Conservation (phyloP, 1,284 basidiomycete genomes). For the Leccinum pseudoinsigne region DNA sequence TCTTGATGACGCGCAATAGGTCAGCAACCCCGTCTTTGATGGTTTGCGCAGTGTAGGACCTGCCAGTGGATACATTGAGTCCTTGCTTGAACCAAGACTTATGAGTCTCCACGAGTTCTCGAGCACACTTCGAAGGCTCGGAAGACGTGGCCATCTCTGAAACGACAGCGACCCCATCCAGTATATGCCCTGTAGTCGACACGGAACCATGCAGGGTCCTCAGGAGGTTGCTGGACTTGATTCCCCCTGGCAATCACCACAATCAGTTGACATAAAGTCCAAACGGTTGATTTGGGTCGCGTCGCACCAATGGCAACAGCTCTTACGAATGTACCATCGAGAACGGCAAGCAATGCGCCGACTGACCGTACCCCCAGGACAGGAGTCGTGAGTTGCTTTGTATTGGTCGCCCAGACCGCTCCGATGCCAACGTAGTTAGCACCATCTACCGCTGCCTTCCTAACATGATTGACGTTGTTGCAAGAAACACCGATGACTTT, state of each 20-base stretch:
- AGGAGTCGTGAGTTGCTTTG: constrained; percentile 66
- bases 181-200: constrained; percentile 51
- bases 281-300: not conserved
- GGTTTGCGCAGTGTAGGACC: constrained; percentile 25
- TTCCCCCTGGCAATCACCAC: constrained; percentile 60
- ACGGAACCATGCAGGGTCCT: constrained; percentile 72
- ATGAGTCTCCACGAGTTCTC: constrained; percentile 45
- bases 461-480: constrained; percentile 66
- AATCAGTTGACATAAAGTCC: constrained; percentile 3
- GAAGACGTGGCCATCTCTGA: constrained; percentile 81
- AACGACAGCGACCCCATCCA: constrained; percentile 90
- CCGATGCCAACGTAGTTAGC: constrained; percentile 92
- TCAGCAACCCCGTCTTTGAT: constrained; percentile 40
- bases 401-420: constrained; percentile 72
- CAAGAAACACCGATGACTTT: constrained; percentile 85
- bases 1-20: constrained; percentile 54
- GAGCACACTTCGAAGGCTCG: constrained; percentile 62
- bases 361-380: constrained; percentile 66
- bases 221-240: constrained; percentile 74
- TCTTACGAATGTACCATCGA: constrained; percentile 65
- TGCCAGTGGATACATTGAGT: not conserved
- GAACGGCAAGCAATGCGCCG: constrained; percentile 59
- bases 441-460: constrained; percentile 52
- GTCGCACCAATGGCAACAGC: constrained; percentile 81
- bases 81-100: constrained; percentile 40